These are phyloP conservation scores for Coniochaeta prunicola DNA, from an alignment of 2,329 filamentous ascomycete genomes.

Conservation along the genomic window DNA sequence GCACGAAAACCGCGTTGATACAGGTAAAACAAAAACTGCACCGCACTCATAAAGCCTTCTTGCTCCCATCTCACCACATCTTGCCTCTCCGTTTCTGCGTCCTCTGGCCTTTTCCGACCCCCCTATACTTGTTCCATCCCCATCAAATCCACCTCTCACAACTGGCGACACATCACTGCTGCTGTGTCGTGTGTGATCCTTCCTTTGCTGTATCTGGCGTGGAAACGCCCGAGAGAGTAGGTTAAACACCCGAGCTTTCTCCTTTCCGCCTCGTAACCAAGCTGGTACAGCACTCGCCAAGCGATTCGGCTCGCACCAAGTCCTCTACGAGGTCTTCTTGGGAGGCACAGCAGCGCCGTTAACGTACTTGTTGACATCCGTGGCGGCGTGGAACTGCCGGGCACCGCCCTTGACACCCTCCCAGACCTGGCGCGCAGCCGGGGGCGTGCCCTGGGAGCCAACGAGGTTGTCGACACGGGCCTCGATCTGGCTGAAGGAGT, in stretches of 20 bases:
- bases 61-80: background rate
- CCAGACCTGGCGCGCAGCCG: slow-evolving; percentile 73
- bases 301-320: background rate
- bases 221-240: background rate
- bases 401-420: slow-evolving; percentile 65
- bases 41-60: background rate
- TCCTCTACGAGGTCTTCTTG: slow-evolving; percentile 56
- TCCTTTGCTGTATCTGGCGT: background rate
- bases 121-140: background rate
- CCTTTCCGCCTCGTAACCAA: background rate
- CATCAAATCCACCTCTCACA: background rate
- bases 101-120: background rate
- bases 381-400: slow-evolving; percentile 69
- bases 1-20: background rate
- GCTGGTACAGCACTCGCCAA: background rate
- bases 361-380: slow-evolving; percentile 70
- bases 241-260: background rate
- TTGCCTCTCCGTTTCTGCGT: background rate
- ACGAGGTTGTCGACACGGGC: slow-evolving; percentile 74
- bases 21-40: background rate
- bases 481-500: slow-evolving; percentile 64
- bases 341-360: slow-evolving; percentile 48
- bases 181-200: background rate
- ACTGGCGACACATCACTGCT: background rate
- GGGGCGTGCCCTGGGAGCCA: slow-evolving; percentile 80